Conservation (phyloP, 768 basidiomycete genomes). For the Lactarius indigo region DNA sequence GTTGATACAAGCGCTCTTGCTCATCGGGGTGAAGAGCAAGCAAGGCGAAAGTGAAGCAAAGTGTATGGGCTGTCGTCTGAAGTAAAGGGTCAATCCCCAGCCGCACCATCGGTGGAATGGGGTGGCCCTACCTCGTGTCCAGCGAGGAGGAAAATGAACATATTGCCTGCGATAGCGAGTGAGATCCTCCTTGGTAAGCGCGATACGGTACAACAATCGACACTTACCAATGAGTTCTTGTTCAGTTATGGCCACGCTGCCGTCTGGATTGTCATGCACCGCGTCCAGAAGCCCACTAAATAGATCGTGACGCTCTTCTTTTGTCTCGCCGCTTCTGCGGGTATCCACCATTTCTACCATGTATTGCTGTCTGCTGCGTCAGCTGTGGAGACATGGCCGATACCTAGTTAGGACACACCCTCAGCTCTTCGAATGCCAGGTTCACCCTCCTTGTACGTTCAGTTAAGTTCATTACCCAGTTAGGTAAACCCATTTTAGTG, state of each 20-base stretch:
- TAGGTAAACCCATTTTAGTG: slow-evolving; percentile 39
- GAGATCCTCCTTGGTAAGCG: neutral
- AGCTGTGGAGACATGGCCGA: neutral
- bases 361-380: slow-evolving; percentile 24
- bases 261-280: slow-evolving; percentile 19
- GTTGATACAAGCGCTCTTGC: slow-evolving; percentile 40
- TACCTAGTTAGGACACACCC: slow-evolving; percentile 30
- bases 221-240: slow-evolving; percentile 26
- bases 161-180: slow-evolving; percentile 21
- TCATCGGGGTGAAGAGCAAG: slow-evolving; percentile 42
- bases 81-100: neutral
- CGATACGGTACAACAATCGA: neutral
- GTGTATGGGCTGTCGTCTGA: slow-evolving; percentile 38
- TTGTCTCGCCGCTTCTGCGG: slow-evolving; percentile 17
- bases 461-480: slow-evolving; percentile 39
- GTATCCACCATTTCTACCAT: slow-evolving; percentile 31
- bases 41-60: slow-evolving; percentile 39
- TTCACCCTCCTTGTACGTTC: slow-evolving; percentile 32
- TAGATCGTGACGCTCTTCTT: slow-evolving; percentile 28
- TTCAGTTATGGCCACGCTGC: slow-evolving; percentile 21
- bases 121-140: slow-evolving; percentile 31
- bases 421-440: slow-evolving; percentile 43
- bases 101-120: too few relatives aligned
- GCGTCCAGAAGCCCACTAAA: slow-evolving; percentile 30
- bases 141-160: slow-evolving; percentile 36